Evolutionary conservation across 2,329 filamentous ascomycete species (phyloP), one percentile per base, ranked within the genome.

Genomic region (Fusarium dlaminii): DNA sequence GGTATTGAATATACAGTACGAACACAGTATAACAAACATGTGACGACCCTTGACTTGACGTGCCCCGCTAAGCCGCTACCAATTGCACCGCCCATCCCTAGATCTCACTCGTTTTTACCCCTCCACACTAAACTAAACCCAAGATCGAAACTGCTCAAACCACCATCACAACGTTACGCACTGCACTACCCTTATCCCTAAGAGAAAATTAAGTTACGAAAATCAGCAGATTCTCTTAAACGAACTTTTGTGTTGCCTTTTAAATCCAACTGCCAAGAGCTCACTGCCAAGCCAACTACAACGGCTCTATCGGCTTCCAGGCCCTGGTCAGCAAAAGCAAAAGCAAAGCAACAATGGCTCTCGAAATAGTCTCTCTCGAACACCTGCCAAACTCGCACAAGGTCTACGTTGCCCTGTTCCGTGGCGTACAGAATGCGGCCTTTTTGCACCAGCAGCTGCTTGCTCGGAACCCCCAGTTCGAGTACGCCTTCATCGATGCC

Each of bases 401-500:
- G 12, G 86, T 98, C 36, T 91, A 96, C 82, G 84, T 94, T 56
- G 91, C 90, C 48, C 85, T 98, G 37, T 98, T 96, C 85, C 88
- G 86, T 29, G 85, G 94, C 80, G 90, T 98, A 64, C 81, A 88
- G 70, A 99, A 99, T 81, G 89, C 94, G 17, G 83, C 89, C 2
- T 95, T 92, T 79, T 86, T 99, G 48, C 92, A 95, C 59, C 87
- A 92, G 76, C 95, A 98, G 84, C 90, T 99, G 10, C 87, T 98
- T n/a, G 88, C 90, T 11, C 93, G 94, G 59, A 98, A 98, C 80
- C 80, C 90, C 17, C 91, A 92, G 14, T 98, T 95, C 78, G 95
- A 98, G 83, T 98, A 98, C 86, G 95, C 95, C 39, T 93, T 99
- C 75, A 89, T 99, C 52, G 96, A 99, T 83, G 95, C 95, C 27